Percentiles rank a stretch among this genome's conserved stretches.
Evolutionary conservation across 805 yeast species (phyloP).

Genomic region (Saccharomycopsis sp.): DNA sequence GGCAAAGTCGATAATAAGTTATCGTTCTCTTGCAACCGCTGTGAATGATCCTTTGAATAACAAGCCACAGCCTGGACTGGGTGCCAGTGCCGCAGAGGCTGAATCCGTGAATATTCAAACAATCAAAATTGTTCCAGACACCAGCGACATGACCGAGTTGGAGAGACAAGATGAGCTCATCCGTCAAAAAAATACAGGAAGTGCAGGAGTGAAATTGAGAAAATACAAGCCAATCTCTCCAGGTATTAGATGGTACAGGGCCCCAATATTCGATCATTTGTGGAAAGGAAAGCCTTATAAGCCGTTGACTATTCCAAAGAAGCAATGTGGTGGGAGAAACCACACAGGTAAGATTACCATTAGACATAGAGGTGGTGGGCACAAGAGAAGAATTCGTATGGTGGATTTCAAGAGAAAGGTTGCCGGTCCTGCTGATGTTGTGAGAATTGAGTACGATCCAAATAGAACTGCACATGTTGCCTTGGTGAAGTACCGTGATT

Average conservation of each 20-base stretch:
- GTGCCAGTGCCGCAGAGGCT: neutral
- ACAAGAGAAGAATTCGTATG: slow-evolving; percentile 75
- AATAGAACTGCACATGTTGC: slow-evolving; percentile 92
- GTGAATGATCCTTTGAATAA: too few species aligned
- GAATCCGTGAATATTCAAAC: slow-evolving; percentile 3
- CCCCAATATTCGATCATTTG: slow-evolving; percentile 79
- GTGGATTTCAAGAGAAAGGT: slow-evolving; percentile 64
- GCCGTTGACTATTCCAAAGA: slow-evolving; percentile 59
- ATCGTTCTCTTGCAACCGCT: too few species aligned
- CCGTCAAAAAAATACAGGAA: slow-evolving; percentile 62
- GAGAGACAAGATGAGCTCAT: slow-evolving; percentile 71
- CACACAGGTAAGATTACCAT: slow-evolving; percentile 80
- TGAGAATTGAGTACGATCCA: slow-evolving; percentile 92
- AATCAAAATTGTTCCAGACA: slow-evolving; percentile 34
- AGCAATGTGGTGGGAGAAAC: slow-evolving; percentile 81
- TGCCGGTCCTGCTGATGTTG: slow-evolving; percentile 69
- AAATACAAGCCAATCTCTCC: slow-evolving; percentile 76
- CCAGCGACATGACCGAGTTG: slow-evolving; percentile 52
- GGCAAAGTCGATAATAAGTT: too few species aligned
- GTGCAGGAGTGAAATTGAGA: slow-evolving; percentile 63
- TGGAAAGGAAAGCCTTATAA: slow-evolving; percentile 77
- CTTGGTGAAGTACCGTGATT: slow-evolving; percentile 52
- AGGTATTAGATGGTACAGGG: slow-evolving; percentile 79
- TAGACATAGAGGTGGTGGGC: slow-evolving; percentile 97
- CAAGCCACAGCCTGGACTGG: too few species aligned